Percentiles rank a stretch among this genome's conserved stretches.
Conservation (phyloP, 1,139 yeast species). For the Zhuliangozyma blackwelliae region DNA sequence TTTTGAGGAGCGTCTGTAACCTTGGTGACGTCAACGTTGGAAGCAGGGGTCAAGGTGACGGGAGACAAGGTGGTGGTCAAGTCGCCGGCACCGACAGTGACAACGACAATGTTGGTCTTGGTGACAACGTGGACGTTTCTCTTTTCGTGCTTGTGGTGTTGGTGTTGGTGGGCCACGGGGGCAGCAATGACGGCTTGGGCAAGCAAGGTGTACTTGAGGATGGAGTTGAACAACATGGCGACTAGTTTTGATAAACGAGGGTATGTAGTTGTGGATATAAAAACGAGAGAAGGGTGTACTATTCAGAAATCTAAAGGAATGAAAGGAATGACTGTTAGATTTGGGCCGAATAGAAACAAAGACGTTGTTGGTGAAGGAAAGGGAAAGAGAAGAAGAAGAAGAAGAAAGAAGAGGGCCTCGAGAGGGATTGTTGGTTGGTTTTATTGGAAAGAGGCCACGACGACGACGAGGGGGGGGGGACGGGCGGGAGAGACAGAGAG, state of each 20-base stretch:
- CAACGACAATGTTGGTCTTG: slow-evolving; percentile 29
- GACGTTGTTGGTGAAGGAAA: not conserved
- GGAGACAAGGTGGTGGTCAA: slow-evolving; percentile 19
- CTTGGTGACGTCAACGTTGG: slow-evolving; percentile 4
- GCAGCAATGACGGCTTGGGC: slow-evolving; percentile 20
- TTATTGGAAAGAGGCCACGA: too few species aligned
- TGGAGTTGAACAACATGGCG: slow-evolving; percentile 47
- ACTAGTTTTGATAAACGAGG: not conserved
- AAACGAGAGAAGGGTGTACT: too few species aligned
- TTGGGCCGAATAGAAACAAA: not conserved
- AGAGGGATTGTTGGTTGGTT: too few species aligned
- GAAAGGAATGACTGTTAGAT: slow-evolving; percentile 5
- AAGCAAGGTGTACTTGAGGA: slow-evolving; percentile 33
- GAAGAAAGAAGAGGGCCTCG: not conserved
- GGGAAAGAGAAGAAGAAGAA: slow-evolving; percentile 1
- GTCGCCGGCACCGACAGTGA: slow-evolving; percentile 31
- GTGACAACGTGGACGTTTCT: slow-evolving; percentile 36
- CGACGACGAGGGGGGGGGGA: too few species aligned
- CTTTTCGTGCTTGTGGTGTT: slow-evolving; percentile 40
- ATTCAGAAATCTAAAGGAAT: slow-evolving; percentile 2
- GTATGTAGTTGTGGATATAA: not conserved
- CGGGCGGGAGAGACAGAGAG: too few species aligned
- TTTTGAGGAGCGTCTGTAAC: slow-evolving; percentile 13
- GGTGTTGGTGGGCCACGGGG: slow-evolving; percentile 33
- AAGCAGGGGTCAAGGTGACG: slow-evolving; percentile 21